Conservation (phyloP, 306 rosid genomes). For the Comarum palustre region DNA sequence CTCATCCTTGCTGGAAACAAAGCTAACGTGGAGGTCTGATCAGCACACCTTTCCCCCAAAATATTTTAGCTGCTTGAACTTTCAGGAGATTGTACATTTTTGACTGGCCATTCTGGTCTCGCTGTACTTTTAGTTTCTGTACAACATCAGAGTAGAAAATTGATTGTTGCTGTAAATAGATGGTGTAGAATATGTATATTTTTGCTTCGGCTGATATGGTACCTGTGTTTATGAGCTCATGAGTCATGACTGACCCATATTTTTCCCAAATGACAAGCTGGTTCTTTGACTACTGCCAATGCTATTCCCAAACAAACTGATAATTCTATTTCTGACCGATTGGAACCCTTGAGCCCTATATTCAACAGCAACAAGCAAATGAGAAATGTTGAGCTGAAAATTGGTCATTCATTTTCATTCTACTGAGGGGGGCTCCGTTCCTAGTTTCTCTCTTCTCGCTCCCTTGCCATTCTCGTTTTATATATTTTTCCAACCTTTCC, state of each 20-base stretch:
- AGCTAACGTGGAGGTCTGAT: constrained; percentile 66
- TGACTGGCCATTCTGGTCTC: constrained; percentile 9
- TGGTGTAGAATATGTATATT: constrained; percentile 6
- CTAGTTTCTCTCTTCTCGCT: constrained; percentile 18
- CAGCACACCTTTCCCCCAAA: neutral
- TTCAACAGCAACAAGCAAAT: neutral
- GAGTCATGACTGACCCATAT: neutral
- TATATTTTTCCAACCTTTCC: neutral
- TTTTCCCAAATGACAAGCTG: neutral
- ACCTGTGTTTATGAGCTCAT: neutral
- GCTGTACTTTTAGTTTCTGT: neutral
- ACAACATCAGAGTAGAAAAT: neutral
- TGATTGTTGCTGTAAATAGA: constrained; percentile 13
- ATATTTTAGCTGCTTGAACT: neutral
- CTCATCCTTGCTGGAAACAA: constrained; percentile 96
- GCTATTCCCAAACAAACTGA: neutral
- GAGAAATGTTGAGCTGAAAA: neutral
- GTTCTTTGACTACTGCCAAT: neutral
- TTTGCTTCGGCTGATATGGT: neutral
- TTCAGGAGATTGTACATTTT: constrained; percentile 24
- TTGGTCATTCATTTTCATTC: too few species aligned
- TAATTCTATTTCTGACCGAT: neutral
- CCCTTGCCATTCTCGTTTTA: neutral
- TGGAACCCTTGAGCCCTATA: neutral
- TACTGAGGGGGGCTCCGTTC: neutral